These are phyloP conservation scores for Closterium sp. DNA, from an alignment of 139 green algal species.

Conservation along the genomic window DNA sequence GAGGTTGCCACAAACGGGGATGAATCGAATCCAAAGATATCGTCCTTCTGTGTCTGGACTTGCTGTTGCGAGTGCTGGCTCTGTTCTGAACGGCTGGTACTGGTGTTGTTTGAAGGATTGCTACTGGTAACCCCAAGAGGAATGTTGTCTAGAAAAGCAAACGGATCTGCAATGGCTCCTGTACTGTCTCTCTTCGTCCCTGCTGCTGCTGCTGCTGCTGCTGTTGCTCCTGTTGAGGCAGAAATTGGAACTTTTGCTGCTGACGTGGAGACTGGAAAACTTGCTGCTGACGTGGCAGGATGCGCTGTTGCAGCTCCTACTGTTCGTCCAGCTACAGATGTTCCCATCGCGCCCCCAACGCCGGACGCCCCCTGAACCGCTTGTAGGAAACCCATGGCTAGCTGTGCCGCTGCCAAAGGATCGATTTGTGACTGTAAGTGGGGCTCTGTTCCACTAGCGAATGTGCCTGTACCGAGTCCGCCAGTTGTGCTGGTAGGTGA, in stretches of 20 bases:
- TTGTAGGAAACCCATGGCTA: background rate
- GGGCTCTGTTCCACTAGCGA: background rate
- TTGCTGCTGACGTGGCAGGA: background rate
- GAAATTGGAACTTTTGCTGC: background rate
- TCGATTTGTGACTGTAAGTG: background rate
- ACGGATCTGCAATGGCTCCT: background rate
- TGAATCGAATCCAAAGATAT: background rate
- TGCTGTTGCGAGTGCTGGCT: background rate
- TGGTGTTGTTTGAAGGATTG: background rate
- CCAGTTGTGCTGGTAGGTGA: too few species aligned
- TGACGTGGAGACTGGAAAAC: background rate
- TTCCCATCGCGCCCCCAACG: background rate
- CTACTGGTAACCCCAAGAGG: background rate
- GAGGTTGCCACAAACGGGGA: background rate
- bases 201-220: background rate
- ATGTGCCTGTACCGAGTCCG: too few species aligned
- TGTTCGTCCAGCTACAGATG: background rate
- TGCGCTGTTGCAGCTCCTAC: background rate
- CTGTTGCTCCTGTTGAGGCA: background rate
- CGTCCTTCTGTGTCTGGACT: background rate
- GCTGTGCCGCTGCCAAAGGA: background rate
- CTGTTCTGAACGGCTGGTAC: too few species aligned
- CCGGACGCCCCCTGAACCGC: background rate
- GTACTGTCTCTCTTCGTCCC: background rate
- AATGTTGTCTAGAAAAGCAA: background rate